phyloP scores from a whole-genome alignment of 306 rosid genomes.

The Lotus japonicus region DNA sequence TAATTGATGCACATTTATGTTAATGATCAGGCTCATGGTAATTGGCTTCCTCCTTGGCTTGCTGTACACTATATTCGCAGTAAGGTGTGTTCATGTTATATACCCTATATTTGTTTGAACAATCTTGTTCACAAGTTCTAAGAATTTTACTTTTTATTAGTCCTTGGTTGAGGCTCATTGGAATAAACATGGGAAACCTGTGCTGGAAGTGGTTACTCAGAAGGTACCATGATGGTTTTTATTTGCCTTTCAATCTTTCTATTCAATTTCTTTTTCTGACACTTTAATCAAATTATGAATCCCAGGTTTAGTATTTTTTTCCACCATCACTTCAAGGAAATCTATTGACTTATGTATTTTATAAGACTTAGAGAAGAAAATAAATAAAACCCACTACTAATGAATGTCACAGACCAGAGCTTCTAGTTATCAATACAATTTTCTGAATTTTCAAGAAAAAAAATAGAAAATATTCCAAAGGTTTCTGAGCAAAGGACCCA shows the following conservation, averaged over 20 bases:
- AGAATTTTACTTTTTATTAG: constrained; percentile 31
- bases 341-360: not conserved
- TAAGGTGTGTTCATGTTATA: constrained; percentile 45
- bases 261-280: not conserved
- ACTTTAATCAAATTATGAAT: not conserved
- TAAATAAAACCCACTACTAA: too few species aligned
- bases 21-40: constrained; percentile 61
- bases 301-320: not conserved
- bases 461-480: too few species aligned
- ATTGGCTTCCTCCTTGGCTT: constrained; percentile 97
- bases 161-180: constrained; percentile 46
- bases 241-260: constrained; percentile 10
- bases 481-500: too few species aligned
- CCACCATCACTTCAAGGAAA: constrained; percentile 1
- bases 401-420: too few species aligned
- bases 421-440: too few species aligned
- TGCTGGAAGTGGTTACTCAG: constrained; percentile 44
- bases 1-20: constrained; percentile 25
- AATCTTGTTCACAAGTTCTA: constrained; percentile 18
- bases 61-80: constrained; percentile 46
- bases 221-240: constrained; percentile 45
- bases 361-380: too few species aligned
- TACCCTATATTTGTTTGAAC: not conserved
- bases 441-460: too few species aligned
- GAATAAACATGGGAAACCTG: constrained; percentile 78